Evolutionary conservation across 129 eudicot genomes (phyloP), one percentile per base, ranked within the genome.

Genomic region (Flaveria sonorensis): DNA sequence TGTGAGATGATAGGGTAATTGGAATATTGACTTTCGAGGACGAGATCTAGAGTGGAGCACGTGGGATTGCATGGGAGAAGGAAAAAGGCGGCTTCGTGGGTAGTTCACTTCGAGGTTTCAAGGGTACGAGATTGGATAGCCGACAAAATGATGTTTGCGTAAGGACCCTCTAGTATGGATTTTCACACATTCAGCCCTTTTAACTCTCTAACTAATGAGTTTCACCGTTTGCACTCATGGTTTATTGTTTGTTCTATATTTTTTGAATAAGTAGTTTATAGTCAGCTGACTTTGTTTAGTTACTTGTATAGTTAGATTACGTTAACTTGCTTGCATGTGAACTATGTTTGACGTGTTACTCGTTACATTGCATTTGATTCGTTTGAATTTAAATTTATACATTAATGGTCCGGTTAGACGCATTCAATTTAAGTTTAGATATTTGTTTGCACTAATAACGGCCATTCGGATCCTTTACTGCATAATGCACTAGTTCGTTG

Each of bases 41-140:
- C 15, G 40, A 18, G 80, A 78, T 85, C 79, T 61, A 64, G 74
- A 79, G 77, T 30, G 36, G 36, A 30, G 4, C 81, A 78, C 82
- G 91, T 84, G 87, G 85, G 55, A 30, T 5, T 57, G 81, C 5
- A 67, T 64, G 77, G 86, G 76, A 45, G 87, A 30, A 55, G 32
- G 77, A 74, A 70, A 76, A 80, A 43, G 85, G 63, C 76, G 80
- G 83, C 84, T 81, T 83, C 90, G 57, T 64, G 82, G 83, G 70
- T 48, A 64, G 73, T 76, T 76, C 86, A 69, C 18, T 72, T 7
- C 9, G 36, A 30, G 6, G 6, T 30, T 39, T 32, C 12, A 48
- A 71, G 28, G 2, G 15, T 61, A 63, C 63, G 53, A 47, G 45
- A 71, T 21, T 52, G 47, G 32, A 36, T 59, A 21, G 71, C 65